Base-by-base conservation (phyloP, 2,329 filamentous ascomycete species). In the Aspergillus neotritici region DNA sequence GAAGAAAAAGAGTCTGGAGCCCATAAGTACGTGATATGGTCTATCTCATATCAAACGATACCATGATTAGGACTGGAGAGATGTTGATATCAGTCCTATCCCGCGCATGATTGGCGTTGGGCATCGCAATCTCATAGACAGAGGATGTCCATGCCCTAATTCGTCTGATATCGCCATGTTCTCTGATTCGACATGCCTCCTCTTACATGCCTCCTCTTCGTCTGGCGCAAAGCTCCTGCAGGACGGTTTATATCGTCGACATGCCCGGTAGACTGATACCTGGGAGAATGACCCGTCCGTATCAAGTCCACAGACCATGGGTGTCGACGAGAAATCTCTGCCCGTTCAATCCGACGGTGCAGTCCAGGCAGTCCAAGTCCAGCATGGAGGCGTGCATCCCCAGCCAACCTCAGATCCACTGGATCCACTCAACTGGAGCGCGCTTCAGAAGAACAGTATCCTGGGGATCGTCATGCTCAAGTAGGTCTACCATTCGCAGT, bases 381-480 rank as follows among this genome's bases (percentile, higher is more conserved):
- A 51, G 29, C 49, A 42, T 11, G 47, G 62, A 52, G 64, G 64
- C 25, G 44, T 67, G n/a, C 63, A 66, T 50, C 71, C 70, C 8
- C 65, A 68, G 21, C 67, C 68, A 13, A 73, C 68, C 1, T 53
- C 61, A 15, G 75, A 77, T 49, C 54, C 64, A 1, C 58, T 77
- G 14, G 76, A 79, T 50, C 76, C 76, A n/a, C 60, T 79, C 38
- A 79, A 78, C 51, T 79, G 75, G 74, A 61, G 71, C 0, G 54
- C 45, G 3, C 37, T 62, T 8, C 70, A 70, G 49, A 79, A 79
- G 52, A 66, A 76, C 54, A 55, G 52, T 2, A 72, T 76, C 34
- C 60, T 79, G 3, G 64, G 63, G 3, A 75, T 79, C 46, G 72
- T 78, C 12, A 78, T 78, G 74, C 60, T 71, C 29, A 67, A 75